Evolutionary conservation across 2,329 filamentous ascomycete genomes (phyloP), one percentile per base, ranked within the genome.

Genomic region (Penicillium sp.): DNA sequence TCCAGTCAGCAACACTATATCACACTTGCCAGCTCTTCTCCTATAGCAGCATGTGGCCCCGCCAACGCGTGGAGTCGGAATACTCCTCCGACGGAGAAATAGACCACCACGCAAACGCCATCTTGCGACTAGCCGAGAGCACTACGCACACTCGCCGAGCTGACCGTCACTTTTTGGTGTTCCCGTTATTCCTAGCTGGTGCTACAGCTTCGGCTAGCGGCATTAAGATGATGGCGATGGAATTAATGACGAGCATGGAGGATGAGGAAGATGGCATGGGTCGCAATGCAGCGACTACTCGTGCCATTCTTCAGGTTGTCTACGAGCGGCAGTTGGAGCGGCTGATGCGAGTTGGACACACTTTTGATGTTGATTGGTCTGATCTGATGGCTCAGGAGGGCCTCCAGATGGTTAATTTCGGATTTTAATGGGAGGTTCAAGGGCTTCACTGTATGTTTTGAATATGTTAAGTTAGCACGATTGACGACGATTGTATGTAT

Each of bases 181-280:
- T 84, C 56, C 81, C 82, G 0, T 59, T 83, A 0, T 84, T 85
- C 62, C 75, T 85, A 54, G 79, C 81, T 0, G 82, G 81, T 10
- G 64, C 65, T 3, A 74, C 78, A 16, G 76, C 77, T 2, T 68
- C 64, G 0, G 71, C 76, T 22, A 68, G 68, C 8, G 70, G 69
- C 5, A 71, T 77, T 18, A 81, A 83, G 62, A 70, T 71, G 49
- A 70, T 74, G 59, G 79, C 78, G 1, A 68, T 83, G 52, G 73
- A 79, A n/a, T 60, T 83, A 47, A 72, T 84, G 36, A 72, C 69
- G n/a, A 69, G 64, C 6, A 72, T 83, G 64, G 80, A 82, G 46
- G 72, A 74, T 6, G 67, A 74, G 31, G 77, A 77, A 21, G 63
- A 65, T 44, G 61, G 61, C 5, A 77, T 82, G 55, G 80, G 80